Evolutionary conservation across 805 yeast genomes (phyloP).

Genomic region (Teunomyces barrocoloradensis): DNA sequence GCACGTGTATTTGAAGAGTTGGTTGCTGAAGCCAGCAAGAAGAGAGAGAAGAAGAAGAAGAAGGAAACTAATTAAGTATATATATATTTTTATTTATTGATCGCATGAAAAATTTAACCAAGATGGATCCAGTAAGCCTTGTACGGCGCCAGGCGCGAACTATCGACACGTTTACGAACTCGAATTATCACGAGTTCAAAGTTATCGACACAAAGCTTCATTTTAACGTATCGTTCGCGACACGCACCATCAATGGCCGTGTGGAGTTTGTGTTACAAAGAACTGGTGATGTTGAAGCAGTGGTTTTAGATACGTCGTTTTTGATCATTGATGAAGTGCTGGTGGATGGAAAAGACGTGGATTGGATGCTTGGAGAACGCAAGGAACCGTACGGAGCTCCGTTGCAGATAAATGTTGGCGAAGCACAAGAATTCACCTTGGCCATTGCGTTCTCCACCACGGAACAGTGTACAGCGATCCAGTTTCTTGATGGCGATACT

Average conservation of each 20-base stretch:
- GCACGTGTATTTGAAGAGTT: slow-evolving; percentile 75
- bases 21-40: slow-evolving; percentile 48
- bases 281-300: slow-evolving; percentile 22
- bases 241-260: slow-evolving; percentile 51
- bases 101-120: slow-evolving; percentile 1
- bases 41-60: slow-evolving; percentile 35
- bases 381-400: slow-evolving; percentile 61
- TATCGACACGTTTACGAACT: slow-evolving; percentile 32
- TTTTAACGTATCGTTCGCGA: slow-evolving; percentile 54
- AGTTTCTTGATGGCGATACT: slow-evolving; percentile 75
- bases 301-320: slow-evolving; percentile 70
- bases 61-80: neutral
- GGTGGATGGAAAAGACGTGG: slow-evolving; percentile 38
- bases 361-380: slow-evolving; percentile 38
- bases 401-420: slow-evolving; percentile 32
- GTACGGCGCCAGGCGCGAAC: neutral
- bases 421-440: slow-evolving; percentile 48
- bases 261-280: slow-evolving; percentile 46
- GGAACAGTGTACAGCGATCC: slow-evolving; percentile 74
- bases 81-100: neutral
- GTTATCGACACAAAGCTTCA: slow-evolving; percentile 52
- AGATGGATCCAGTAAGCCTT: neutral
- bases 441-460: slow-evolving; percentile 50
- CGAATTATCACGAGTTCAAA: slow-evolving; percentile 59
- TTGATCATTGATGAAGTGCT: slow-evolving; percentile 45